Conservation (phyloP, 2,329 filamentous ascomycete species). For the Xylaria sp. region DNA sequence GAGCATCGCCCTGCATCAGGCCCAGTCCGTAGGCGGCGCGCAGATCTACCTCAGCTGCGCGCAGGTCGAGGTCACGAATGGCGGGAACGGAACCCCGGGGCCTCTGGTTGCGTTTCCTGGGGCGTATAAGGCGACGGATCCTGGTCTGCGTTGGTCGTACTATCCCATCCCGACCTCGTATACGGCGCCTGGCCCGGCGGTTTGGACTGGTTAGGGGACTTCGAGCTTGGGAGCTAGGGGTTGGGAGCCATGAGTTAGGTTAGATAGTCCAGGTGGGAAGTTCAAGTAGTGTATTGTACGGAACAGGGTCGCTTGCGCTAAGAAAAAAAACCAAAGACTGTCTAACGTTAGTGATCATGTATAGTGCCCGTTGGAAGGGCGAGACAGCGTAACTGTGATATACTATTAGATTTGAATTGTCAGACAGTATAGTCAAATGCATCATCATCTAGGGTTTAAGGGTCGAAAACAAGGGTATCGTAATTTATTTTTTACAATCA, state of each 20-base stretch:
- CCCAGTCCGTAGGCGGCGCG: constrained; percentile 49
- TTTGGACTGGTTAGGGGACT: constrained; percentile 31
- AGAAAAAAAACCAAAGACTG: background rate
- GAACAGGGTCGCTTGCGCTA: background rate
- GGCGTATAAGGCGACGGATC: constrained; percentile 46
- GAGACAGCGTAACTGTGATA: background rate
- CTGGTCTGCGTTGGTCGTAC: constrained; percentile 44
- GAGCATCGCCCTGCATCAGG: constrained; percentile 54
- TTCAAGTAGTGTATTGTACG: background rate
- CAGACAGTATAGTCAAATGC: background rate
- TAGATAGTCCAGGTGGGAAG: background rate
- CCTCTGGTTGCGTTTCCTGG: constrained; percentile 49
- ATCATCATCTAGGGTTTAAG: background rate
- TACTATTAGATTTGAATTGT: background rate
- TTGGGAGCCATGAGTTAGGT: background rate
- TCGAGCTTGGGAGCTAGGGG: background rate
- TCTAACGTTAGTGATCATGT: background rate
- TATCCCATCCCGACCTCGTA: constrained; percentile 46
- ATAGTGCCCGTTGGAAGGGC: background rate
- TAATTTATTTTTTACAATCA: constrained; percentile 13
- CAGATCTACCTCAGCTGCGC: constrained; percentile 54
- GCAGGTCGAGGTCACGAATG: constrained; percentile 52
- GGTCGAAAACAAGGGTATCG: constrained; percentile 22
- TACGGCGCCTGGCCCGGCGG: constrained; percentile 44
- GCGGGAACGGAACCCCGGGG: constrained; percentile 48